These are phyloP conservation scores for Suillus hirtellus DNA, from an alignment of 768 basidiomycete genomes.

Conservation along the genomic window DNA sequence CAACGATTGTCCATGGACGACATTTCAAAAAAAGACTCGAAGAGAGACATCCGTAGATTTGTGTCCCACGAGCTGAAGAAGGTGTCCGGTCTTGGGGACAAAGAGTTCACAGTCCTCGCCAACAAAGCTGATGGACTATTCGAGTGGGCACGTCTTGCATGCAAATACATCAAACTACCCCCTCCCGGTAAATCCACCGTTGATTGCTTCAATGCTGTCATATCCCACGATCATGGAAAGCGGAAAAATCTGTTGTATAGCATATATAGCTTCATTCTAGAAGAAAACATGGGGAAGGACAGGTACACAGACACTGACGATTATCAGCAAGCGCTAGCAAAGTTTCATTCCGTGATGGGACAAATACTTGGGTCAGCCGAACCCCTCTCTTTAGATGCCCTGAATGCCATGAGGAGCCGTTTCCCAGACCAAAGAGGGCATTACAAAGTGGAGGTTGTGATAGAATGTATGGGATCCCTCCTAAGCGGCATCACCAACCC, in stretches of 20 bases:
- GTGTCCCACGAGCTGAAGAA: neutral
- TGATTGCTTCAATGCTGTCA: conserved; percentile 1
- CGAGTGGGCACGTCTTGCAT: conserved; percentile 15
- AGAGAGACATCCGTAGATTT: neutral
- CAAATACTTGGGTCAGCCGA: conserved; percentile 6
- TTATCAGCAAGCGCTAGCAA: neutral
- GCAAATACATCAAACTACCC: neutral
- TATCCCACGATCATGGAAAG: neutral
- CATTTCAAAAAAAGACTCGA: neutral
- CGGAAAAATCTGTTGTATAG: neutral
- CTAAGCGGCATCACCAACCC: no score
- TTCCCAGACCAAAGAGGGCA: neutral
- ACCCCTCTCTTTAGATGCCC: neutral
- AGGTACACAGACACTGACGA: no score
- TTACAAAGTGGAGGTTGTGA: neutral
- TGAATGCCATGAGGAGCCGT: neutral
- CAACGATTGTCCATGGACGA: conserved; percentile 1
- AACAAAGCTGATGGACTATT: conserved; percentile 10
- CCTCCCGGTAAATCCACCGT: no score
- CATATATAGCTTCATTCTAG: neutral
- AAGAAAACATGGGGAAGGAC: neutral
- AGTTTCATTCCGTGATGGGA: conserved; percentile 10
- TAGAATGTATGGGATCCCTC: neutral
- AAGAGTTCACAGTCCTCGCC: neutral
- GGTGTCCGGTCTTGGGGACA: neutral